Percentiles rank a stretch among this genome's conserved stretches.
phyloP scores from a whole-genome alignment of 371 early-diverging fungal species.

The Entomophthora muscae region DNA sequence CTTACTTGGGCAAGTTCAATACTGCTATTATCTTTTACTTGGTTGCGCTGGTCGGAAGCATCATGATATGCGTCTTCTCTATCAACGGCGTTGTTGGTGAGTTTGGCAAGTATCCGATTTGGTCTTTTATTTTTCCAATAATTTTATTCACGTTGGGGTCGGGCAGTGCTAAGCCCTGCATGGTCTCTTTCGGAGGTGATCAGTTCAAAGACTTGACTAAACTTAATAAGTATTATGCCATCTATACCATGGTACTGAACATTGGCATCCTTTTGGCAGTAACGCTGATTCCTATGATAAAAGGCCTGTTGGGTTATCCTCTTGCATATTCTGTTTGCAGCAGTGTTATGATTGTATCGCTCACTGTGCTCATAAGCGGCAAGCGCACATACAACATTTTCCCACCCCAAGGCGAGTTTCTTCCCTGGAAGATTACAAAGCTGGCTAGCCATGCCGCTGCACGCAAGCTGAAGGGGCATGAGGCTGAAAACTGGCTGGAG shows the following conservation, averaged over 20 bases:
- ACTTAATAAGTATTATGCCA: background rate
- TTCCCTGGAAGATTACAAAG: conserved; percentile 25
- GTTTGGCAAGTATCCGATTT: background rate
- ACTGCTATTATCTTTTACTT: conserved; percentile 26
- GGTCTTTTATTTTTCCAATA: background rate
- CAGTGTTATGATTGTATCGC: conserved; percentile 12
- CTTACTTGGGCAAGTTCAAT: no score
- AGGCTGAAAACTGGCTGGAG: no score
- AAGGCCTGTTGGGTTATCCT: no score
- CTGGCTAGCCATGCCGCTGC: no score
- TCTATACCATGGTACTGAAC: background rate
- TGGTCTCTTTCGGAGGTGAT: conserved; percentile 11
- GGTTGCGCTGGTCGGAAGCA: background rate
- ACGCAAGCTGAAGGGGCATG: no score
- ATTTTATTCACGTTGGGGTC: conserved; percentile 15
- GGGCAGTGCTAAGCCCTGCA: conserved; percentile 28
- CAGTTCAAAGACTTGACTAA: background rate
- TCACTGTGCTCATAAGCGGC: conserved; percentile 23
- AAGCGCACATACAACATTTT: conserved; percentile 28
- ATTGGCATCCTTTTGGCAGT: background rate
- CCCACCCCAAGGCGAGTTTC: conserved; percentile 27
- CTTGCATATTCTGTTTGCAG: background rate
- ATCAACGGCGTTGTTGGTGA: background rate
- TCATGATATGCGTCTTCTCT: conserved; percentile 1
- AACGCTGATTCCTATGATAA: background rate